These are phyloP conservation scores for Sugiyamaella smithiae DNA, from an alignment of 805 yeast genomes.

Conservation along the genomic window DNA sequence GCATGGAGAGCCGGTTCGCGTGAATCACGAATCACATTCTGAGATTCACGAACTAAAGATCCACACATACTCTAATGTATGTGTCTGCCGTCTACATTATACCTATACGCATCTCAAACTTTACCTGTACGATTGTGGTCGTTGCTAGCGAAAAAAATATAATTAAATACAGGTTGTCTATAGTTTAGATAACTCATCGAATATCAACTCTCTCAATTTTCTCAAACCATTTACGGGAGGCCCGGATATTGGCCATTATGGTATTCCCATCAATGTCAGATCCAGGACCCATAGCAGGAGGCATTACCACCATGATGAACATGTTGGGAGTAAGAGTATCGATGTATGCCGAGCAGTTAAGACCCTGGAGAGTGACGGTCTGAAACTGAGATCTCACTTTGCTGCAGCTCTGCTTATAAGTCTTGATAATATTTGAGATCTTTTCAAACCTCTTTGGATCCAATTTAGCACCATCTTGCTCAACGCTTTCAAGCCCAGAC, in stretches of 20 bases:
- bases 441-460: conserved; percentile 95
- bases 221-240: conserved; percentile 39
- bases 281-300: conserved; percentile 26
- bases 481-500: conserved; percentile 5
- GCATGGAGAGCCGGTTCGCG: too few species aligned
- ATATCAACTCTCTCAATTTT: conserved; percentile 39
- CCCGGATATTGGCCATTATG: conserved; percentile 37
- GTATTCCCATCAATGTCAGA: conserved; percentile 31
- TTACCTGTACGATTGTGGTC: too few species aligned
- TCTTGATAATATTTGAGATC: conserved; percentile 88
- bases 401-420: conserved; percentile 87
- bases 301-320: conserved; percentile 43
- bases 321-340: conserved; percentile 44
- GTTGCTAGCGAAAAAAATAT: too few species aligned
- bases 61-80: too few species aligned
- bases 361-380: conserved; percentile 65
- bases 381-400: conserved; percentile 83
- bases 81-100: too few species aligned
- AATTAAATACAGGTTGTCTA: too few species aligned
- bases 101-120: too few species aligned
- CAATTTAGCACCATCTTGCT: conserved; percentile 32
- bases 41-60: too few species aligned
- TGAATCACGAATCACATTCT: too few species aligned
- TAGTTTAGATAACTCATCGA: too few species aligned
- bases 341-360: conserved; percentile 38